phyloP scores from a whole-genome alignment of 352 stramenopile species.

The Phytophthora litchii region DNA sequence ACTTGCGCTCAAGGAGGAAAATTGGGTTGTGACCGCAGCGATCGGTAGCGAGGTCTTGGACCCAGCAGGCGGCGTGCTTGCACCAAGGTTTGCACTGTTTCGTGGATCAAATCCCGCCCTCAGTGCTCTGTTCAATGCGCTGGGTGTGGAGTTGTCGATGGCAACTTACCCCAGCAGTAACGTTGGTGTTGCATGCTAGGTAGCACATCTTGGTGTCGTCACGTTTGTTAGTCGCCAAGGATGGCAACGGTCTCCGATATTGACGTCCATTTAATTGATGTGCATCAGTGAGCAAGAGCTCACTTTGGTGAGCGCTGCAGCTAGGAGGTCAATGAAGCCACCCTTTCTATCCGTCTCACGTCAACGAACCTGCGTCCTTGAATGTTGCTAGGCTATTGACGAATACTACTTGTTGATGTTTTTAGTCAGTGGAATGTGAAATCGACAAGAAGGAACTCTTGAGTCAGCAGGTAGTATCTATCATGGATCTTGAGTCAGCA shows the following conservation, averaged over 20 bases:
- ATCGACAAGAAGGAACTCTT: background rate
- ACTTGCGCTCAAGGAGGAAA: slow-evolving; percentile 13
- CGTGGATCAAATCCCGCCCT: slow-evolving; percentile 20
- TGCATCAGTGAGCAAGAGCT: slow-evolving; percentile 6
- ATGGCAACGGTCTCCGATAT: slow-evolving; percentile 18
- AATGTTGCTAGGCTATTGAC: background rate
- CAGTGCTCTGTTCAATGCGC: slow-evolving; percentile 11
- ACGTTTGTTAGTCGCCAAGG: slow-evolving; percentile 11
- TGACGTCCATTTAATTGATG: slow-evolving; percentile 11
- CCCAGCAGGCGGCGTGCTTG: too few relatives aligned
- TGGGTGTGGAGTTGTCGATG: slow-evolving; percentile 11
- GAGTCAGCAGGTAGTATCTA: slow-evolving; percentile 14
- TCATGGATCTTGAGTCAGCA: background rate
- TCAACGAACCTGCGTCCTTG: slow-evolving; percentile 13
- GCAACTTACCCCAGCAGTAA: slow-evolving; percentile 28
- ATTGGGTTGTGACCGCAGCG: slow-evolving; percentile 22
- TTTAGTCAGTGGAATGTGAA: background rate
- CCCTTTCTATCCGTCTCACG: slow-evolving; percentile 20
- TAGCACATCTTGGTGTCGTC: slow-evolving; percentile 22
- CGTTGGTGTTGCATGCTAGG: slow-evolving; percentile 19
- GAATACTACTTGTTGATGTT: slow-evolving; percentile 1
- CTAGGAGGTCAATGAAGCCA: slow-evolving; percentile 7
- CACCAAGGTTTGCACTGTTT: slow-evolving; percentile 4
- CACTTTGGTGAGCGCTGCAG: slow-evolving; percentile 12
- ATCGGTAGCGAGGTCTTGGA: slow-evolving; percentile 12